These are phyloP conservation scores for Citrus trifoliata DNA, from an alignment of 345 rosid genomes.

Conservation along the genomic window DNA sequence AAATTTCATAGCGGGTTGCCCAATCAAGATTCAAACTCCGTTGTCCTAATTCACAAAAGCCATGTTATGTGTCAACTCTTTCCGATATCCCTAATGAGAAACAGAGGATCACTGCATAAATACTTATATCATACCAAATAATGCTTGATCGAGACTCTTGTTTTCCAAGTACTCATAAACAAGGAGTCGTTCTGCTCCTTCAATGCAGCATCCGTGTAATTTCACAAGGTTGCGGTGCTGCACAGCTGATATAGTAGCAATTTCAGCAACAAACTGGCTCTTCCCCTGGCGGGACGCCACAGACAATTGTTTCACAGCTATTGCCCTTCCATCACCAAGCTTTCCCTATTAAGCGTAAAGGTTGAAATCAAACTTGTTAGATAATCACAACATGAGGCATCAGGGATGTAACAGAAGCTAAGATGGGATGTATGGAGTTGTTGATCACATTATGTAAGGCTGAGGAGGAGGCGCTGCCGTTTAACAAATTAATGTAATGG, in stretches of 20 bases:
- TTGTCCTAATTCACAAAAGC: constrained; percentile 32
- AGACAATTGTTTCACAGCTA: constrained; percentile 14
- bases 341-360: constrained; percentile 3
- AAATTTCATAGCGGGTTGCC: constrained; percentile 40
- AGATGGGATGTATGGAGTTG: too few species aligned
- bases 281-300: constrained; percentile 22
- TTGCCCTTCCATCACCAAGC: constrained; percentile 2
- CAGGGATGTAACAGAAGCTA: too few species aligned
- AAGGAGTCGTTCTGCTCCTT: constrained; percentile 40
- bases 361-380: not conserved
- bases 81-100: too few species aligned
- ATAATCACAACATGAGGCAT: not conserved
- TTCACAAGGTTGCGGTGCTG: constrained; percentile 64
- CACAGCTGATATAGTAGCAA: constrained; percentile 23
- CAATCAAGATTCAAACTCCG: constrained; percentile 33
- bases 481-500: too few species aligned
- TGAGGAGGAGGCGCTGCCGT: too few species aligned
- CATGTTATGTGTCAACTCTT: not conserved
- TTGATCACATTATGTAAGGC: too few species aligned
- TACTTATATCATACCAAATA: constrained; percentile 28
- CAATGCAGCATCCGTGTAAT: constrained; percentile 49
- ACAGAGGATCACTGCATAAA: not conserved
- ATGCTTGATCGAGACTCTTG: constrained; percentile 53
- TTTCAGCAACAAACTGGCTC: constrained; percentile 20
- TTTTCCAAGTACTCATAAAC: constrained; percentile 51